A percentile compares a stretch with the other conserved stretches of the same genome.
phyloP scores from a whole-genome alignment of 176 grass and related monocot genomes.

The Oryza rufipogon region DNA sequence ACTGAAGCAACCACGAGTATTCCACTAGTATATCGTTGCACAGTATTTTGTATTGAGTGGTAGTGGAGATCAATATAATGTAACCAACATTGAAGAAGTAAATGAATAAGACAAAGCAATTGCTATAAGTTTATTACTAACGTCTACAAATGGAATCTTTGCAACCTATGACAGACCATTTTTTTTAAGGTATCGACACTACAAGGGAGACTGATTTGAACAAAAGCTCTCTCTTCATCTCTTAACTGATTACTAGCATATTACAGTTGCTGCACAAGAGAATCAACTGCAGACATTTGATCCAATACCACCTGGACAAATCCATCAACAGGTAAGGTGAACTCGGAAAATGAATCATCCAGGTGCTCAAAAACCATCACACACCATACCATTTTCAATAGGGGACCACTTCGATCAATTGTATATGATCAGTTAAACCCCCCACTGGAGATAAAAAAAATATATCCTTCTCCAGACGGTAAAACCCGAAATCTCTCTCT shows the following conservation, averaged over 20 bases:
- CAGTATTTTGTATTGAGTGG: background rate
- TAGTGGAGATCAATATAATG: background rate
- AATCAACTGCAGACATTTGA: background rate
- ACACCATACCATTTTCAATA: background rate
- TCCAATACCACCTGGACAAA: background rate
- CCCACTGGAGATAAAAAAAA: too few relatives aligned
- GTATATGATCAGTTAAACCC: background rate
- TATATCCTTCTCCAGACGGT: too few relatives aligned
- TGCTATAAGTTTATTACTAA: background rate
- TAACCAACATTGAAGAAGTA: background rate
- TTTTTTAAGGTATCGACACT: background rate
- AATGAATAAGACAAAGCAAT: background rate
- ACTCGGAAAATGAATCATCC: background rate
- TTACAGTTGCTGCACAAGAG: background rate
- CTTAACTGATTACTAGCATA: background rate
- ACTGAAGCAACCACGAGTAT: background rate
- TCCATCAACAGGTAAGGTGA: background rate
- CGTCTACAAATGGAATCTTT: constrained; percentile 26
- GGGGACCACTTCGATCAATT: background rate
- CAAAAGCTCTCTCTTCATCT: background rate
- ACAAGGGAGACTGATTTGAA: background rate
- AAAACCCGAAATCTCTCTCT: background rate
- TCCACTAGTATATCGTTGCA: background rate
- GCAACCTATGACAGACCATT: background rate
- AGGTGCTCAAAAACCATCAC: background rate